Base-by-base conservation (phyloP, 1,284 basidiomycete species). In the Butyriboletus appendiculatus region DNA sequence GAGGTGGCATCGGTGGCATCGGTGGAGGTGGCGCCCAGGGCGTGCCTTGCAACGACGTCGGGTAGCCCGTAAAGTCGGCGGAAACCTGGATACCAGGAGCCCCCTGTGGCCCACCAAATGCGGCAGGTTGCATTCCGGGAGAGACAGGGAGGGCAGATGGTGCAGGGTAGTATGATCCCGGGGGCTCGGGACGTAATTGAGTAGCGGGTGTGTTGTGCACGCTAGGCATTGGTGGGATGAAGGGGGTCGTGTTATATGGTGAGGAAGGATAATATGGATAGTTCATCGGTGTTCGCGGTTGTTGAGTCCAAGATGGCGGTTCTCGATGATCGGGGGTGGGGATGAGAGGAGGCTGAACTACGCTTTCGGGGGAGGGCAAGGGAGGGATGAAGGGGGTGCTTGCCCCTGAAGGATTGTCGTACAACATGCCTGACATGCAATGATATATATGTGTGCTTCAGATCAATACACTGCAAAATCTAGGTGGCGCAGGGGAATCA, bases 341-440 rank as follows among this genome's bases (percentile, higher is more conserved):
- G 18, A 72, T 49, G 22, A 50, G 49, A 15, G 70, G 67, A 18
- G 67, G 70, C 7, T 61, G 62, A 14, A 66, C 57, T 20, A 46
- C 9, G 26, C 58, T 48, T 5, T 72, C 67, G 1, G 67, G 67
- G 11, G 67, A 69, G 20, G 67, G 67, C 14, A 72, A 53, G 3
- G 67, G 67, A 41, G 67, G 67, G 28, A 69, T 72, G 54, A 72
- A 69, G 20, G 67, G 70, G 37, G 70, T 68, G 34, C 40, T 67
- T 14, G 61, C 58, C 50, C 68, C 63, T 28, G 69, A 67, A 26
- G 70, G 70, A 45, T 62, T 58, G 43, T 68, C 67, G 43, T 56
- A 68, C 14, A 68, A 35, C 67, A 68, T 68, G 48, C 16, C 58
- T 50, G 48, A 20, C 42, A 47, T 48, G n/a, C 41, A 48, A 51